Evolutionary conservation across 2,329 filamentous ascomycete genomes (phyloP).

Genomic region (Botrytis fragariae): DNA sequence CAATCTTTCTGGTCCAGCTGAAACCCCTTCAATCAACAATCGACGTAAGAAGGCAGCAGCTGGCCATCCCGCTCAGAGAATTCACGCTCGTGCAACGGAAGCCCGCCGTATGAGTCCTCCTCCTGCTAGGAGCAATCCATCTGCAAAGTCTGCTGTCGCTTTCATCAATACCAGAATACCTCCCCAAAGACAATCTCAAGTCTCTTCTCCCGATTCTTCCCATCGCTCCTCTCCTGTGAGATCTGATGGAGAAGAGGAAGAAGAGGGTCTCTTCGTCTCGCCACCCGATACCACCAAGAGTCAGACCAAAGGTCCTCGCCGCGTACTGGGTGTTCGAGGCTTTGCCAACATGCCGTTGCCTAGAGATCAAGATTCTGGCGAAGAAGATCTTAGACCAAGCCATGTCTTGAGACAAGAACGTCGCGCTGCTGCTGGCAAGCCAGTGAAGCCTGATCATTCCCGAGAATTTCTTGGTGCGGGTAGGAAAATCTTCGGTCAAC

Average conservation of each 20-base stretch:
- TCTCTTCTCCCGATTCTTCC: background rate
- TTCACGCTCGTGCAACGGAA: background rate
- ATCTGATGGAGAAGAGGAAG: background rate
- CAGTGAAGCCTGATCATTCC: no score
- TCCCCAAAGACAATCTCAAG: background rate
- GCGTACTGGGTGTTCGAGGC: background rate
- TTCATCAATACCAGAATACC: background rate
- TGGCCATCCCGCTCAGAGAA: background rate
- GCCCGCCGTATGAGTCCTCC: background rate
- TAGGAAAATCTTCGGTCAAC: background rate
- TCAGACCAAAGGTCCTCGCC: background rate
- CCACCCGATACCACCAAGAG: background rate
- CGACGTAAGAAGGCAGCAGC: background rate
- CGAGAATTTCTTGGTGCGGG: background rate
- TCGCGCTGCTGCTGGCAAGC: background rate
- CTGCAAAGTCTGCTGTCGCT: background rate
- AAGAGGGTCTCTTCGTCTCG: background rate
- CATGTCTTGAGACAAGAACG: background rate
- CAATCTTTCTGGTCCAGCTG: background rate
- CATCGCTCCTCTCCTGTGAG: background rate
- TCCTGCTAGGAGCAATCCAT: background rate
- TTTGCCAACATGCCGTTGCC: constrained; percentile 8
- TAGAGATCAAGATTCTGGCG: constrained; percentile 6
- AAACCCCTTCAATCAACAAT: background rate
- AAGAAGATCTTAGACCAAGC: constrained; percentile 1